phyloP scores from a whole-genome alignment of 2,329 filamentous ascomycete species.

The Trichothecium sympodiale region DNA sequence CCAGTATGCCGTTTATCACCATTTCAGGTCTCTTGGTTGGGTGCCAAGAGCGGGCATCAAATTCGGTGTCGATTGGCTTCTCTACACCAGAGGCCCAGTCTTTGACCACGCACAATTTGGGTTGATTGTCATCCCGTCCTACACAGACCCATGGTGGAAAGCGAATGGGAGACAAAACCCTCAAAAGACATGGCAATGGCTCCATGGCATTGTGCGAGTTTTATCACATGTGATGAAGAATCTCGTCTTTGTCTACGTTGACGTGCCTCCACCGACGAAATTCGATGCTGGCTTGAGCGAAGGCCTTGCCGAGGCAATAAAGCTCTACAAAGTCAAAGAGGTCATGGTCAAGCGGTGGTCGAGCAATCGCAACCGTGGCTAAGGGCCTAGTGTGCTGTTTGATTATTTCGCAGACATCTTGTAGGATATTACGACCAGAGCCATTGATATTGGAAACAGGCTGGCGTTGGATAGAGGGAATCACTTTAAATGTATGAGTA shows the following conservation, averaged over 20 bases:
- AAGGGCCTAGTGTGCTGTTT: too few species aligned
- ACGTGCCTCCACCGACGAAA: slow-evolving; percentile 61
- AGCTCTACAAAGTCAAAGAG: slow-evolving; percentile 66
- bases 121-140: slow-evolving; percentile 73
- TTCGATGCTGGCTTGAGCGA: slow-evolving; percentile 29
- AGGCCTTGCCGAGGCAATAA: slow-evolving; percentile 53
- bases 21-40: slow-evolving; percentile 93
- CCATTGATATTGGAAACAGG: too few species aligned
- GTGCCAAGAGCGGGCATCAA: slow-evolving; percentile 87
- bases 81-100: slow-evolving; percentile 86
- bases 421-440: background rate
- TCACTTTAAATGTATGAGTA: background rate
- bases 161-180: slow-evolving; percentile 37
- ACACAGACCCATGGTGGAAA: slow-evolving; percentile 64
- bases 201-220: slow-evolving; percentile 83
- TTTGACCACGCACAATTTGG: slow-evolving; percentile 95
- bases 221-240: slow-evolving; percentile 86
- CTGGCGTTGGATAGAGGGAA: background rate
- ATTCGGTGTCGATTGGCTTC: slow-evolving; percentile 87
- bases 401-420: too few species aligned
- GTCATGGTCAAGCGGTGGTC: slow-evolving; percentile 76
- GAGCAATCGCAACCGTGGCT: slow-evolving; percentile 55
- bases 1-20: slow-evolving; percentile 85
- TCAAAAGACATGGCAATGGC: slow-evolving; percentile 60
- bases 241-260: slow-evolving; percentile 80